These are phyloP conservation scores for Globisporangium solare DNA, from an alignment of 352 stramenopile genomes.

Conservation along the genomic window DNA sequence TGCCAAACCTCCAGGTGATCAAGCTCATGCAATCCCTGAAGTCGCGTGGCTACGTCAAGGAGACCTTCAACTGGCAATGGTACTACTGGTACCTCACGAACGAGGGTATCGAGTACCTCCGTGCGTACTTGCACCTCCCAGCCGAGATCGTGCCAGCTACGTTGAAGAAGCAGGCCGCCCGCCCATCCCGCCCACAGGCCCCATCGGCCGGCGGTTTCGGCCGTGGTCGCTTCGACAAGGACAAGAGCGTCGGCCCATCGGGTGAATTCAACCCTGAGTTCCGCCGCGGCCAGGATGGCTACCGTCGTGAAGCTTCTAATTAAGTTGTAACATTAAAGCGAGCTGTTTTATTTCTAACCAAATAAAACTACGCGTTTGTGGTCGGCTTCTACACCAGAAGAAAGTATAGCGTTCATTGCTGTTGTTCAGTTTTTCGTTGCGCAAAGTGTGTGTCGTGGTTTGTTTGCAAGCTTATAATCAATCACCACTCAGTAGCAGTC, in stretches of 20 bases:
- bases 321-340: conserved; percentile 39
- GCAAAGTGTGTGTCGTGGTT: too few relatives aligned
- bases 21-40: conserved; percentile 98
- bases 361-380: conserved; percentile 73
- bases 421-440: too few relatives aligned
- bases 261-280: conserved; percentile 89
- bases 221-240: conserved; percentile 86
- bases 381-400: conserved; percentile 28
- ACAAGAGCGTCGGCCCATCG: conserved; percentile 85
- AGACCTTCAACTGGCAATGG: conserved; percentile 99
- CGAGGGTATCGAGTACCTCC: conserved; percentile 99
- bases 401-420: too few relatives aligned
- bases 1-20: conserved; percentile 98
- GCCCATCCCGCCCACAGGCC: conserved; percentile 74
- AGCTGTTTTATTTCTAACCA: conserved; percentile 52
- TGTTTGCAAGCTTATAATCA: too few relatives aligned
- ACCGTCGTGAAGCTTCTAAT: conserved; percentile 83
- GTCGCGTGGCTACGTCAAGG: conserved; percentile 95
- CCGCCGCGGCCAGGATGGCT: conserved; percentile 81
- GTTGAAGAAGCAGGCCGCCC: conserved; percentile 95
- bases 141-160: conserved; percentile 98
- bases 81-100: conserved; percentile 99
- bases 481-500: too few relatives aligned
- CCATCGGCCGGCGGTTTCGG: conserved; percentile 71
- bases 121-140: conserved; percentile 97